Percentiles rank a stretch among this genome's conserved stretches.
phyloP scores from a whole-genome alignment of 345 rosid species.

The Camelina laxa region DNA sequence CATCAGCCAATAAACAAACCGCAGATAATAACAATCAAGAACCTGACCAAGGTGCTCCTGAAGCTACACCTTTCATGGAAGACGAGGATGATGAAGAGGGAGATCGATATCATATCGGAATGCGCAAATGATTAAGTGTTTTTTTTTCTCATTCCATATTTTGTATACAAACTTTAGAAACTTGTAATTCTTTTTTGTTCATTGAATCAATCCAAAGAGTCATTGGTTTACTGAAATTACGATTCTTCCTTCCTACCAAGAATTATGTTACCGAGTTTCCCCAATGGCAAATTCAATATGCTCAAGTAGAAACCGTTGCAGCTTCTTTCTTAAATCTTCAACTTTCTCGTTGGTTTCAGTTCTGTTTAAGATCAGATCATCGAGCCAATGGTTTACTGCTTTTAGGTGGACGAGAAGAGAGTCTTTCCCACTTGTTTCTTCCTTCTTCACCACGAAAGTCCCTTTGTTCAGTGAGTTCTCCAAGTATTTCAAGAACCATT shows the following conservation, averaged over 20 bases:
- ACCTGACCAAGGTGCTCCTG: conserved; percentile 15
- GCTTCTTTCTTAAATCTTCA: conserved; percentile 51
- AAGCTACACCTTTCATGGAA: conserved; percentile 19
- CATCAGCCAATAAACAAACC: not conserved
- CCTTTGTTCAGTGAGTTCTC: conserved; percentile 48
- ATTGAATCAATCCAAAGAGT: not conserved
- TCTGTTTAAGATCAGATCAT: conserved; percentile 39
- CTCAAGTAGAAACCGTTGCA: conserved; percentile 48
- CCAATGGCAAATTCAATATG: conserved; percentile 45
- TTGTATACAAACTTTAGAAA: conserved; percentile 8
- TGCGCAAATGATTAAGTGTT: conserved; percentile 17
- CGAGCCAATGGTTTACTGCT: conserved; percentile 52
- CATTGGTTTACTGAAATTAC: not conserved
- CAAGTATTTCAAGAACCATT: conserved; percentile 59
- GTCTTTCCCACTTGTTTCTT: conserved; percentile 41
- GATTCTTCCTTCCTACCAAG: no score
- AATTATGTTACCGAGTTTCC: conserved; percentile 36
- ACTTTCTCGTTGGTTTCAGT: conserved; percentile 41
- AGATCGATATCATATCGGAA: conserved; percentile 8
- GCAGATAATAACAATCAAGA: conserved; percentile 23
- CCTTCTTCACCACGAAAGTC: conserved; percentile 34
- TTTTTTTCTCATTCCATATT: not conserved
- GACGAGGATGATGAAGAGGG: conserved; percentile 33
- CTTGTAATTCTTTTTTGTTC: conserved; percentile 5
- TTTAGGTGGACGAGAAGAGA: conserved; percentile 49